A percentile compares a stretch with the other conserved stretches of the same genome.
Conservation (phyloP, 2,329 filamentous ascomycete species). For the Fusarium clavum region DNA sequence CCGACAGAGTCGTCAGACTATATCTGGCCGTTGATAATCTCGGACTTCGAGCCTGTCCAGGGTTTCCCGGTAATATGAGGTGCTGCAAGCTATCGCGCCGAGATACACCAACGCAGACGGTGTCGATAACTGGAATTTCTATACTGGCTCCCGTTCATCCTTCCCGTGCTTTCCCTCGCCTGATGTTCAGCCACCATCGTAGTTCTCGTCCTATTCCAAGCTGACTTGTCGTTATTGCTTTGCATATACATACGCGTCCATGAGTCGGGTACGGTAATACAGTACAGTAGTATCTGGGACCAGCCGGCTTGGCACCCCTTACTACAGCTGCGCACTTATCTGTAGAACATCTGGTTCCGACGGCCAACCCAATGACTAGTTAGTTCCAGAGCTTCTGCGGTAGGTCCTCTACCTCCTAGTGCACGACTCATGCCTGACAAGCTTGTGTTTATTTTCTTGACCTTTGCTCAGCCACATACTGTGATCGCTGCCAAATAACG, state of each 20-base stretch:
- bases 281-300: conserved; percentile 8
- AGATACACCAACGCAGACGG: conserved; percentile 28
- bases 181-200: conserved; percentile 11
- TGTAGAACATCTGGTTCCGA: conserved; percentile 8
- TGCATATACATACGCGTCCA: conserved; percentile 14
- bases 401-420: conserved; percentile 14
- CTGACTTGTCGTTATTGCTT: conserved; percentile 25
- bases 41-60: conserved; percentile 3
- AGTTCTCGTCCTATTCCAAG: conserved; percentile 7
- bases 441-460: conserved; percentile 18
- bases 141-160: conserved; percentile 16
- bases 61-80: conserved; percentile 11
- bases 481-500: not conserved
- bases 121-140: conserved; percentile 20
- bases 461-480: not conserved
- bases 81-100: conserved; percentile 12
- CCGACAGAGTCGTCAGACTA: not conserved
- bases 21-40: conserved; percentile 9
- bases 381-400: conserved; percentile 15
- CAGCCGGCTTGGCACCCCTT: conserved; percentile 35
- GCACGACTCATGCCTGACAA: conserved; percentile 35
- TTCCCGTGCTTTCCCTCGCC: not conserved
- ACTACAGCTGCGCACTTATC: conserved; percentile 3
- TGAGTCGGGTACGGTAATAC: conserved; percentile 19
- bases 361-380: conserved; percentile 2